A percentile compares a stretch with the other conserved stretches of the same genome.
Evolutionary conservation across 805 yeast species (phyloP).

Genomic region (Torulaspora gathmanii): DNA sequence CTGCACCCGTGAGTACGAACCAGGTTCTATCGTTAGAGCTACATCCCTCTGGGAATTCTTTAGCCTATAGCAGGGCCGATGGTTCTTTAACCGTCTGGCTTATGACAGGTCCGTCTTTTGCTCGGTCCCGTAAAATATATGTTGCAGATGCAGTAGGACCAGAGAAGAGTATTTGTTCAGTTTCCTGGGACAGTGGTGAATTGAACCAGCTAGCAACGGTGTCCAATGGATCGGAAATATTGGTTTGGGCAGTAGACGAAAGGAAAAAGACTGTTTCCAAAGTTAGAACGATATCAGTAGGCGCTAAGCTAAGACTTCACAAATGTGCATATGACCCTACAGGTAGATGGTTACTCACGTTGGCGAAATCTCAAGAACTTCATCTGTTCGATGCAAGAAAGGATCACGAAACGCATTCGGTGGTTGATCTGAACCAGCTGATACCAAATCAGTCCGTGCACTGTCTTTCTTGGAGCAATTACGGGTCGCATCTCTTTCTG

Average conservation of each 20-base stretch:
- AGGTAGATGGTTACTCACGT: conserved; percentile 45
- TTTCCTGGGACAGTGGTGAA: conserved; percentile 29
- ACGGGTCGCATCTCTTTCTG: conserved; percentile 38
- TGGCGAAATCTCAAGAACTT: conserved; percentile 40
- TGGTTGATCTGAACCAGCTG: conserved; percentile 4
- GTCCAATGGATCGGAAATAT: conserved; percentile 20
- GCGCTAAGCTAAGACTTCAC: conserved; percentile 17
- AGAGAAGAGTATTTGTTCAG: conserved; percentile 19
- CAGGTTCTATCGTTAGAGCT: conserved; percentile 26
- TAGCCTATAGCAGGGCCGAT: conserved; percentile 32
- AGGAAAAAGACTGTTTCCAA: conserved; percentile 12
- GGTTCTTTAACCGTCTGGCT: conserved; percentile 32
- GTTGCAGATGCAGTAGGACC: conserved; percentile 18
- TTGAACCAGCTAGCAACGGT: conserved; percentile 25
- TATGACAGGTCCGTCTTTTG: conserved; percentile 11
- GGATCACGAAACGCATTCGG: conserved; percentile 29
- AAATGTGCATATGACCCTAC: conserved; percentile 40
- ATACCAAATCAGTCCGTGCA: conserved; percentile 17
- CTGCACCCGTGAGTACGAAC: conserved; percentile 16
- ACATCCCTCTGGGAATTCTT: conserved; percentile 25
- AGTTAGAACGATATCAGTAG: conserved; percentile 15
- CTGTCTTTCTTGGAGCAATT: conserved; percentile 34
- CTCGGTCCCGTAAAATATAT: conserved; percentile 13
- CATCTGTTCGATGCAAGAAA: conserved; percentile 35
- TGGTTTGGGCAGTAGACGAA: conserved; percentile 25